Percentiles rank a stretch among this genome's conserved stretches.
phyloP scores from a whole-genome alignment of 176 grass and related monocot genomes.

The Zoysia japonica region DNA sequence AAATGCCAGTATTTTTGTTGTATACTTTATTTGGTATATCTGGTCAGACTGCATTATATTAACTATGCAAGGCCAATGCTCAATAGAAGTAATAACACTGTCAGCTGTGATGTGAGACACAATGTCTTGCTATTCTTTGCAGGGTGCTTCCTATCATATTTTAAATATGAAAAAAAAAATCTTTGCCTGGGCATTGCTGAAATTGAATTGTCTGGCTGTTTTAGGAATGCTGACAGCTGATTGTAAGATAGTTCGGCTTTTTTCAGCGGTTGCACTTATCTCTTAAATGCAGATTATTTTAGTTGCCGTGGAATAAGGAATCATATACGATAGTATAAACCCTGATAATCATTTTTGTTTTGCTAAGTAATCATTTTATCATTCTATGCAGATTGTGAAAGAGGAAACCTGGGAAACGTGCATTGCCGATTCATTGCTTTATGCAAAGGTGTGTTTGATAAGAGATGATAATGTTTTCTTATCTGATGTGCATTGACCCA shows the following conservation, averaged over 20 bases:
- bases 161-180: slow-evolving; percentile 1
- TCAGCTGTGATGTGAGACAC: neutral
- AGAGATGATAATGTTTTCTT: neutral
- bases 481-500: slow-evolving; percentile 8
- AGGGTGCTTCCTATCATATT: neutral
- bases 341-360: slow-evolving; percentile 2
- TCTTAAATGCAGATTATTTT: neutral
- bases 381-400: slow-evolving; percentile 63
- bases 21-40: neutral
- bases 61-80: neutral
- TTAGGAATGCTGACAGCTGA: neutral
- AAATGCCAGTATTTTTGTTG: neutral
- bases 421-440: slow-evolving; percentile 68
- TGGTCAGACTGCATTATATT: neutral
- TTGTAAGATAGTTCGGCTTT: neutral
- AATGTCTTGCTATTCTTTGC: neutral
- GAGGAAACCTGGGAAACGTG: slow-evolving; percentile 91
- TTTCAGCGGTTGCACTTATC: neutral
- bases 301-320: neutral
- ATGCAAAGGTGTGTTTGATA: slow-evolving; percentile 63
- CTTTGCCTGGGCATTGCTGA: neutral
- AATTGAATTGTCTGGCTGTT: slow-evolving; percentile 1
- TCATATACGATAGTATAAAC: slow-evolving; percentile 1
- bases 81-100: neutral
- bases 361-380: slow-evolving; percentile 12